These are phyloP conservation scores for Trametes polyzona DNA, from an alignment of 1,284 basidiomycete species.

Conservation along the genomic window DNA sequence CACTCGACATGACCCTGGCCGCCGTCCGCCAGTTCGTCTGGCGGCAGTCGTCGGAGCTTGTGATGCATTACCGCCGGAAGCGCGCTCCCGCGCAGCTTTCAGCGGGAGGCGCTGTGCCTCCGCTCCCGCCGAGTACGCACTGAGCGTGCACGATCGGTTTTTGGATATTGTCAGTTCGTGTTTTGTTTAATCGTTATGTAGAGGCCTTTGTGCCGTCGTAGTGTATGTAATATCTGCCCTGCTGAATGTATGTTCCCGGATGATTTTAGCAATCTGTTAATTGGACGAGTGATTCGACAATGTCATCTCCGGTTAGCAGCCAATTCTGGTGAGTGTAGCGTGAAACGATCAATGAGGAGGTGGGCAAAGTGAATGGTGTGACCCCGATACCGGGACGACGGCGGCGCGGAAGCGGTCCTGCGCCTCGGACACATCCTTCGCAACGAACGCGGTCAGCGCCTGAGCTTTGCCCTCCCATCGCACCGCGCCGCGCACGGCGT, in stretches of 20 bases:
- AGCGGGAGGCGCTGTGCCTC: neutral
- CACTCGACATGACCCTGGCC: slow-evolving; percentile 86
- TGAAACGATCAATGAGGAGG: no score
- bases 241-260: neutral
- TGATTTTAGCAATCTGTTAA: no score
- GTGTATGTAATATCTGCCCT: neutral
- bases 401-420: slow-evolving; percentile 47
- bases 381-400: slow-evolving; percentile 41
- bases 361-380: no score
- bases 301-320: no score
- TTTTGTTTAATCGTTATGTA: neutral
- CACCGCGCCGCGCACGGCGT: slow-evolving; percentile 58
- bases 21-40: slow-evolving; percentile 88
- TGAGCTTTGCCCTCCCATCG: slow-evolving; percentile 50
- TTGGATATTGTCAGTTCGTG: neutral
- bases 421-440: slow-evolving; percentile 42
- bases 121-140: no score
- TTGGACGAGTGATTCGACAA: no score
- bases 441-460: slow-evolving; percentile 49
- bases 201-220: neutral
- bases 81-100: neutral
- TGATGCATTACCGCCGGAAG: slow-evolving; percentile 75
- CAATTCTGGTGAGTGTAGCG: no score
- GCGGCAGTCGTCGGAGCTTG: slow-evolving; percentile 80
- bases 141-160: no score